A percentile compares a stretch with the other conserved stretches of the same genome.
phyloP scores from a whole-genome alignment of 139 green algal species.

The Spirogloea muscicola region DNA sequence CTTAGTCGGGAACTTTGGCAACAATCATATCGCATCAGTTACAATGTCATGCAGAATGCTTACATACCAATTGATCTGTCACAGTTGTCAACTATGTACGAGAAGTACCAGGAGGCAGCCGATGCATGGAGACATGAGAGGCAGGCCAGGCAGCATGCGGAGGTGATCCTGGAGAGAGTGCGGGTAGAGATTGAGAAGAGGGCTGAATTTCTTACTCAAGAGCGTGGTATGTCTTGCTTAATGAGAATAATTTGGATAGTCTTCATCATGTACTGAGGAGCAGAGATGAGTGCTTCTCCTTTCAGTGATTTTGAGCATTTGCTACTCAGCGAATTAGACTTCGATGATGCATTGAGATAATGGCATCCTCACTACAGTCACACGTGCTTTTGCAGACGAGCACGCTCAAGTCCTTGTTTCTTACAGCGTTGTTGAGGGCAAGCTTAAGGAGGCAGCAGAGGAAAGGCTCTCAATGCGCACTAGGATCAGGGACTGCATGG shows the following conservation, averaged over 20 bases:
- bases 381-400: slow-evolving; percentile 19
- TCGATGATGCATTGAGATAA: too few relatives aligned
- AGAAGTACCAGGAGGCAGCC: slow-evolving; percentile 39
- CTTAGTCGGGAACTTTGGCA: too few relatives aligned
- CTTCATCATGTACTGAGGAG: background rate
- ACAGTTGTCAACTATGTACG: slow-evolving; percentile 44
- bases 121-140: slow-evolving; percentile 46
- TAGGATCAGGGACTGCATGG: too few relatives aligned
- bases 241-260: too few relatives aligned
- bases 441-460: slow-evolving; percentile 14
- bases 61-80: too few relatives aligned
- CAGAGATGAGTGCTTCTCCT: too few relatives aligned
- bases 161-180: slow-evolving; percentile 20
- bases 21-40: too few relatives aligned
- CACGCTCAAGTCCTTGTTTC: slow-evolving; percentile 3
- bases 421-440: slow-evolving; percentile 24
- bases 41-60: too few relatives aligned
- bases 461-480: too few relatives aligned
- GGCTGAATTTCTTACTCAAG: background rate
- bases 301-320: too few relatives aligned
- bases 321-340: too few relatives aligned
- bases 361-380: too few relatives aligned
- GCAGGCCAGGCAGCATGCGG: slow-evolving; percentile 18
- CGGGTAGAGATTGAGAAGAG: slow-evolving; percentile 17
- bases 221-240: slow-evolving; percentile 2